phyloP scores from a whole-genome alignment of 129 eudicot genomes.

The Flaveria bidentis region DNA sequence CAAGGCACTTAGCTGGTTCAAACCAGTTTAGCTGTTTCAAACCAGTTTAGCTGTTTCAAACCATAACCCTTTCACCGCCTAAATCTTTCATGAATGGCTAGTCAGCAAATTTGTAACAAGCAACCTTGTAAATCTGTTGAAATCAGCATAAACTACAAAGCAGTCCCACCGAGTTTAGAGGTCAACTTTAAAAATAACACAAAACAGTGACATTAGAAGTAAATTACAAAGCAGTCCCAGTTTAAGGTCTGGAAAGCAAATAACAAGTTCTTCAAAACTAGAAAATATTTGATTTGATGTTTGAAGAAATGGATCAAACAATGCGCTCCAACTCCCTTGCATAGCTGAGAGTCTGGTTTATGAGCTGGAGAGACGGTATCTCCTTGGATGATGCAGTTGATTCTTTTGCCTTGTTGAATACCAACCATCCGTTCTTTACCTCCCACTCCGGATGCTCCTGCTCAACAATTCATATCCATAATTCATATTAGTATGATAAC shows the following conservation, averaged over 20 bases:
- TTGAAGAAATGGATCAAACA: constrained; percentile 47
- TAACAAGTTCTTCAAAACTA: constrained; percentile 16
- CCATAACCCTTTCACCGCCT: constrained; percentile 54
- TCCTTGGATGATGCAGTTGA: constrained; percentile 80
- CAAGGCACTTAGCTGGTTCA: no score
- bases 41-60: not conserved
- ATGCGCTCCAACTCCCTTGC: constrained; percentile 95
- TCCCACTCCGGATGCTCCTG: constrained; percentile 99
- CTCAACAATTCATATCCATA: constrained; percentile 18
- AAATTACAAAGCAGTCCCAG: constrained; percentile 6
- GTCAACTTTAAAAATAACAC: constrained; percentile 1
- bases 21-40: not conserved
- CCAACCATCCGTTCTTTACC: constrained; percentile 63
- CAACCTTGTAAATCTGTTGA: not conserved
- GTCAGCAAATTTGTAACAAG: constrained; percentile 28
- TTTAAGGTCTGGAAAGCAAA: constrained; percentile 18
- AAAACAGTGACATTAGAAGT: not conserved
- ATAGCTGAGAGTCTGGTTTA: constrained; percentile 88
- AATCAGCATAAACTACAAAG: not conserved
- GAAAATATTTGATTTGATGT: not conserved
- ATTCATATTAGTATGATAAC: not conserved
- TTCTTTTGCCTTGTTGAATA: constrained; percentile 80
- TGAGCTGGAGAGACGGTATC: constrained; percentile 87
- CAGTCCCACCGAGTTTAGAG: not conserved
- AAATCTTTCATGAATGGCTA: constrained; percentile 45